Base-by-base conservation (phyloP, 1,139 yeast genomes). In the Chernovozyma aurita region DNA sequence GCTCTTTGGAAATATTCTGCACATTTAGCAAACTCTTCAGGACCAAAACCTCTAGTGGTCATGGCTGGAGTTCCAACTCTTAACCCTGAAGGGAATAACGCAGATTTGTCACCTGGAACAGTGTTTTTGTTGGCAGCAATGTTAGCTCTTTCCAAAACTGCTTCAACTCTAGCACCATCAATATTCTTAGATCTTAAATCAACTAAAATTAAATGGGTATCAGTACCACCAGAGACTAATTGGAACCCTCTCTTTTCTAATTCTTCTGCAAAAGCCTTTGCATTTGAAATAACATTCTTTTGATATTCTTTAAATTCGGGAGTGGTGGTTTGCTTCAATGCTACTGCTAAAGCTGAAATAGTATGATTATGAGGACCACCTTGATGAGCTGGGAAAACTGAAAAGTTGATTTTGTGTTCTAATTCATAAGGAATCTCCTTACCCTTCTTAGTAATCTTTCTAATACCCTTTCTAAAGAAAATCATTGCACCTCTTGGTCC, bases 401-500 rank as follows among this genome's bases (percentile, higher is more conserved):
- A 85, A 59, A 90, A 90, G 73, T 90, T 90, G 64, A 90, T 87
- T 57, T 83, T 85, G 62, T 77, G 79, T 58, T 90, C 97, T 57
- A 90, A 76, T 45, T 88, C 96, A 63, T 87, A 90, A 41, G 73
- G 70, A 42, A 85, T 73, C 65, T 87, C 95, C 67, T 86, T 85
- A 49, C 97, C 97, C 55, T 83, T 82, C 72, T 86, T 86, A 53
- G 83, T 82, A 43, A 81, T 80, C 57, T 80, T 80, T 72, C 92
- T 80, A 42, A 86, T 75, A 49, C 97, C 97, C 61, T 84, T 84
- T 76, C 97, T 85, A 76, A 78, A 90, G 72, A 90, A 90, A 59
- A 90, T 90, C 96, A 90, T 88, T 37, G 97, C 95, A 59, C 97
- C 97, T 75, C 97, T 85, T 63, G 97, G 97, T 32, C 97, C 97